Evolutionary conservation across 345 rosid species (phyloP).

Genomic region (Balakata baccata): DNA sequence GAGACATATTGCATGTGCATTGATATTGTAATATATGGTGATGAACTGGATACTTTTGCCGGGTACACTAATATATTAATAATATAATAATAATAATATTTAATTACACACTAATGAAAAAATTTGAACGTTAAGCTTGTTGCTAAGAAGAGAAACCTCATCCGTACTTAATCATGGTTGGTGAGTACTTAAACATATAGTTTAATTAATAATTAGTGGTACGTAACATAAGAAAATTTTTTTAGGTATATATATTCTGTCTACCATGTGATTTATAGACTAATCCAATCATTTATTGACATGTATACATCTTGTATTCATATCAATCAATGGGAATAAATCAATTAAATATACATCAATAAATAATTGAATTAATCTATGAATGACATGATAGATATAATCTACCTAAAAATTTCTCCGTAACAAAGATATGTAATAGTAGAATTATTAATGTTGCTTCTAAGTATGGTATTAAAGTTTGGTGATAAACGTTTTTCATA

Average conservation of each 20-base stretch:
- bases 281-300: too few species aligned
- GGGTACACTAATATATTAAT: background rate
- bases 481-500: constrained; percentile 5
- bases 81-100: background rate
- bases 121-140: background rate
- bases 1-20: constrained; percentile 10
- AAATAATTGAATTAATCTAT: too few species aligned
- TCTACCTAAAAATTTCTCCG: too few species aligned
- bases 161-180: constrained; percentile 28
- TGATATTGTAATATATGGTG: background rate
- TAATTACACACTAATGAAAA: background rate
- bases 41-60: constrained; percentile 9
- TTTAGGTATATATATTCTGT: too few species aligned
- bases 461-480: background rate
- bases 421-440: background rate
- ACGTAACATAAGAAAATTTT: too few species aligned
- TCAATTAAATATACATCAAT: too few species aligned
- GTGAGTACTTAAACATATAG: background rate
- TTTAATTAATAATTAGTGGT: constrained; percentile 2
- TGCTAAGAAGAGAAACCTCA: background rate
- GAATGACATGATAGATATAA: too few species aligned
- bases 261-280: too few species aligned
- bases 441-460: constrained; percentile 4
- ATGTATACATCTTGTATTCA: too few species aligned
- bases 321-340: too few species aligned